Base-by-base conservation (phyloP, 1,139 yeast species). In the Saccharomyces hybrid region DNA sequence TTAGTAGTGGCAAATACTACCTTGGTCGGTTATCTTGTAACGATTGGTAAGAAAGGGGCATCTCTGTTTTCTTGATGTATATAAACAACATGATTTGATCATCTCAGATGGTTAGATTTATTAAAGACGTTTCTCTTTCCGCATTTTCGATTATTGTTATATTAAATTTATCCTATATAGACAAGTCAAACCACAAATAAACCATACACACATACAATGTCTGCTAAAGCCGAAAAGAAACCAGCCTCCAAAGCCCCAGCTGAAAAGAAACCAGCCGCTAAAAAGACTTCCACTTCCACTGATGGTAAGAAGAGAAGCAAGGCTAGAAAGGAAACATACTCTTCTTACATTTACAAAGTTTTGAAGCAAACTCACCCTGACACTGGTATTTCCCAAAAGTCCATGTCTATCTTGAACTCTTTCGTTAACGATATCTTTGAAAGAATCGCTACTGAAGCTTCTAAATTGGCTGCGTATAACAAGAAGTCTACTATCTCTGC, bases 171-270 rank as follows among this genome's bases (percentile, higher is more conserved):
- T 11, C n/a, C 32, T 11, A 29, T n/a, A 9, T 11, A 29, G n/a
- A 29, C n/a, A 29, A 29, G 32, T 9, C 3, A 29, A 29, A 29
- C 32, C 32, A 29, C 32, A 29, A 31, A 55, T 55, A 57, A 29
- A 51, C 28, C 41, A 46, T 53, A 58, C 51, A 52, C 41, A 52
- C 31, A 51, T 49, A 76, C 64, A 80, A 91, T 91, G 98, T 95
- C 96, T 72, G 95, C 96, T 76, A 89, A 88, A 79, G 93, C 96
- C 76, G 96, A 90, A 79, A 89, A 90, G 87, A 88, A 89, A 83
- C 96, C 96, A 73, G 97, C 98, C 75, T 90, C 96, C 69, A 91
- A 91, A 82, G 96, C 96, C 69, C 96, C 95, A 75, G 96, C 96
- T 78, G 96, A 88, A 77, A 90, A 91, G 86, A 90, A 89, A 81